Conservation (phyloP, 2,329 filamentous ascomycete species). For the Fusarium lateritium region DNA sequence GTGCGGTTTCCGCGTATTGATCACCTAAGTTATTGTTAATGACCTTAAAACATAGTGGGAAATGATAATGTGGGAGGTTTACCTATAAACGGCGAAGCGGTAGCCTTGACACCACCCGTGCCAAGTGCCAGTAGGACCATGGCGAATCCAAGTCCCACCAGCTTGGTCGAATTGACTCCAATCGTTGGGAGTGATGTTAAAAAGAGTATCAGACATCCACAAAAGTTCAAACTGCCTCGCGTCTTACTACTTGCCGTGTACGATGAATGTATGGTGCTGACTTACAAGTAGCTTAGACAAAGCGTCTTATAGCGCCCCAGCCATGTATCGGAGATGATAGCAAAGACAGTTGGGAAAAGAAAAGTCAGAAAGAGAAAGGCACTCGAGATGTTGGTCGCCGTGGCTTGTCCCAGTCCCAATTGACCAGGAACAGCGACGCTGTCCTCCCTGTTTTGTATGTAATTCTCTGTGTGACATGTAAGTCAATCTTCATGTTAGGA, state of each 20-base stretch:
- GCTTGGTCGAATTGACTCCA: not conserved
- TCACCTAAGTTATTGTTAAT: not conserved
- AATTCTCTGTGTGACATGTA: not conserved
- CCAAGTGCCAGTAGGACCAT: slow-evolving; percentile 6
- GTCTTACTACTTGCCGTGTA: not conserved
- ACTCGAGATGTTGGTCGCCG: not conserved
- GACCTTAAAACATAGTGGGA: not conserved
- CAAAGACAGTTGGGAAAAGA: not conserved
- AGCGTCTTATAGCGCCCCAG: not conserved
- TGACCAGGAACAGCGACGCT: not conserved
- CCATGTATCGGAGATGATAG: slow-evolving; percentile 6
- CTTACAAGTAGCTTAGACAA: slow-evolving; percentile 4
- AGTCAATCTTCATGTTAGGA: not conserved
- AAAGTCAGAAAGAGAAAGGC: slow-evolving; percentile 4
- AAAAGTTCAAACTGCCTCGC: not conserved
- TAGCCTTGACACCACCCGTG: slow-evolving; percentile 1
- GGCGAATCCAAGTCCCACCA: not conserved
- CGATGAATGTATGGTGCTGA: not conserved
- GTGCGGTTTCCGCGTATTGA: not conserved
- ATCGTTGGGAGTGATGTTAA: not conserved
- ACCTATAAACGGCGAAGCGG: not conserved
- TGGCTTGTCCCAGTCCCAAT: not conserved
- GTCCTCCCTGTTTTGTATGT: not conserved
- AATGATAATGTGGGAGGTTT: not conserved
- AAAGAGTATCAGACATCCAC: slow-evolving; percentile 2